Conservation (phyloP, 2,329 filamentous ascomycete species). For the Cladosporium velox region DNA sequence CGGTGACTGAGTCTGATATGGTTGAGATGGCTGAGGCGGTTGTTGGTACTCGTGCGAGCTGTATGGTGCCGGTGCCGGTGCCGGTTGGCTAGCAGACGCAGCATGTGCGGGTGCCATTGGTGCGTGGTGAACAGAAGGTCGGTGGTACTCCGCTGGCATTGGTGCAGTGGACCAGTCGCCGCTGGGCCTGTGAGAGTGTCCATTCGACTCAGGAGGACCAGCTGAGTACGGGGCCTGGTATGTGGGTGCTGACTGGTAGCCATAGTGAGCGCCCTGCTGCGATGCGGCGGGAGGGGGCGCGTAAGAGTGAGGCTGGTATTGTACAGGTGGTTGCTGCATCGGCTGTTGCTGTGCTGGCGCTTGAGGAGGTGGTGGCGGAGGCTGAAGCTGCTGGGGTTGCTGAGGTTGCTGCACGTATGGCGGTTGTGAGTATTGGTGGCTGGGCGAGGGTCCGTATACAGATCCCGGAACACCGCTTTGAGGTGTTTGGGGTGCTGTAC, state of each 20-base stretch:
- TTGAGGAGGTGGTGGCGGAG: conserved; percentile 29
- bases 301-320: conserved; percentile 31
- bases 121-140: conserved; percentile 44
- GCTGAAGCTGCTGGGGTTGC: conserved; percentile 7
- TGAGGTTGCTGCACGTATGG: conserved; percentile 34
- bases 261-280: conserved; percentile 42
- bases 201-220: conserved; percentile 25
- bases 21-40: conserved; percentile 19
- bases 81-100: conserved; percentile 34
- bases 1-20: conserved; percentile 20
- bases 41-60: conserved; percentile 35
- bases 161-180: conserved; percentile 42
- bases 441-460: conserved; percentile 36
- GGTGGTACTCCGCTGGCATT: conserved; percentile 40
- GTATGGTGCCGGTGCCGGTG: conserved; percentile 42
- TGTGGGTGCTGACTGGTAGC: conserved; percentile 40
- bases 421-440: conserved; percentile 31
- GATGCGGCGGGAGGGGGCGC: conserved; percentile 29
- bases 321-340: conserved; percentile 39
- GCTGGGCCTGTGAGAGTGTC: conserved; percentile 41
- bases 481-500: conserved; percentile 43
- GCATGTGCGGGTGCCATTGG: conserved; percentile 38
- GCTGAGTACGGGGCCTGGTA: conserved; percentile 43
- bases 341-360: conserved; percentile 38
- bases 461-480: conserved; percentile 42